phyloP scores from a whole-genome alignment of 2,329 filamentous ascomycete genomes.

The Phaeophleospora eucalypticola region DNA sequence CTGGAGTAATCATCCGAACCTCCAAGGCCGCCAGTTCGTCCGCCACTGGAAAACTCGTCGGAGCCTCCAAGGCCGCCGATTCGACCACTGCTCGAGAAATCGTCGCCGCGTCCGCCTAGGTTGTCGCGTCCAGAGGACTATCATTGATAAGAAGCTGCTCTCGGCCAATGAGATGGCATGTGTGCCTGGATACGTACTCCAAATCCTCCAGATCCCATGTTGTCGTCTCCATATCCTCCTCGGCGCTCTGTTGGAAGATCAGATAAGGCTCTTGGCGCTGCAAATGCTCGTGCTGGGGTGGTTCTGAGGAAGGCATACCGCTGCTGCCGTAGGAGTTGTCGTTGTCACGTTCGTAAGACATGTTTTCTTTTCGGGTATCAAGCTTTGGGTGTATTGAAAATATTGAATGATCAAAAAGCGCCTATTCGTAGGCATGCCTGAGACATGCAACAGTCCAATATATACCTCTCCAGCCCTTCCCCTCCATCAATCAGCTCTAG shows the following conservation, averaged over 20 bases:
- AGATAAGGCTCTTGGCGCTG: background rate
- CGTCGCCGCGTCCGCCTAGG: background rate
- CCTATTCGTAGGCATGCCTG: no score
- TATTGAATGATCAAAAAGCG: no score
- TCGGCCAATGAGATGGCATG: background rate
- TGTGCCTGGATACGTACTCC: conserved; percentile 9
- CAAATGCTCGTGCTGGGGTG: background rate
- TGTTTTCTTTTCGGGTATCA: background rate
- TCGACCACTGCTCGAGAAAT: background rate
- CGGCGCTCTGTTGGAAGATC: conserved; percentile 3
- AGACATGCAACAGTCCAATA: no score
- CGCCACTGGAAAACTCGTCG: background rate
- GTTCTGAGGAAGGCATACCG: background rate
- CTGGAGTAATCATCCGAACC: background rate
- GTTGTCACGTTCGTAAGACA: conserved; percentile 7
- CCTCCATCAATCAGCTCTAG: no score
- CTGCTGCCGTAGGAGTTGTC: conserved; percentile 8
- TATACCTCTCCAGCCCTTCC: no score
- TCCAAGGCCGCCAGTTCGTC: background rate
- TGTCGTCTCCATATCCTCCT: conserved; percentile 3
- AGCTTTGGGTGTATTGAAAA: no score
- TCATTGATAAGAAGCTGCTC: conserved; percentile 1
- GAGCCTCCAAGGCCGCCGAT: background rate
- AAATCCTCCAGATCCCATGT: conserved; percentile 6
- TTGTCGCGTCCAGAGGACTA: background rate